Percentiles rank a stretch among this genome's conserved stretches.
Evolutionary conservation across 1,284 basidiomycete genomes (phyloP).

Genomic region (Trametes sp.): DNA sequence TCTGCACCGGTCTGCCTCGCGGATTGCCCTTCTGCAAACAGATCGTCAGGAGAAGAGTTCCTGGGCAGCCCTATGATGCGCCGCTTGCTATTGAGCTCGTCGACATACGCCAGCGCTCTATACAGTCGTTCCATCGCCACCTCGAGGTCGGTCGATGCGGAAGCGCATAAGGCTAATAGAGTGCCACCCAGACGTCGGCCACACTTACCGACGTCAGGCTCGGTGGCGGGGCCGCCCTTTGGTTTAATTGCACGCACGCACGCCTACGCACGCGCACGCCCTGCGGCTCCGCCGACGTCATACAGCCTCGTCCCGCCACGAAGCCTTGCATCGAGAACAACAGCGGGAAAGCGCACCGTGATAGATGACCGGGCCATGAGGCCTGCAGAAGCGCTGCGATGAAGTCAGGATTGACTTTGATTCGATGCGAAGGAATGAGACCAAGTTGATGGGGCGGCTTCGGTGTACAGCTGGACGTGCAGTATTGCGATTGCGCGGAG

Average conservation of each 20-base stretch:
- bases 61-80: background rate
- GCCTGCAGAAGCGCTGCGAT: no score
- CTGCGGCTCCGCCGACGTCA: constrained; percentile 21
- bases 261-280: constrained; percentile 2
- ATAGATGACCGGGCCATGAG: constrained; percentile 14
- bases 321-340: constrained; percentile 5
- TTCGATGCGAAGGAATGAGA: constrained; percentile 1
- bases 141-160: constrained; percentile 9
- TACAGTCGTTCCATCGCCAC: constrained; percentile 3
- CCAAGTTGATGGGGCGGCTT: background rate
- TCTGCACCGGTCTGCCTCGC: constrained; percentile 10
- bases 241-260: constrained; percentile 26
- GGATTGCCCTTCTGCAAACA: constrained; percentile 3
- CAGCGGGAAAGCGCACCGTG: constrained; percentile 8
- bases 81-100: constrained; percentile 2
- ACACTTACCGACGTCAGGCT: constrained; percentile 19
- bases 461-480: background rate
- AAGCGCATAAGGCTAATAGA: constrained; percentile 1
- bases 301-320: constrained; percentile 5
- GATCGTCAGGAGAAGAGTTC: constrained; percentile 12
- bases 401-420: no score
- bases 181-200: background rate
- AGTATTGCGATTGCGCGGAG: background rate
- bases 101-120: background rate
- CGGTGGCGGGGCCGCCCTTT: constrained; percentile 22